Base-by-base conservation (phyloP, 2,329 filamentous ascomycete genomes). In the Cytospora mali region DNA sequence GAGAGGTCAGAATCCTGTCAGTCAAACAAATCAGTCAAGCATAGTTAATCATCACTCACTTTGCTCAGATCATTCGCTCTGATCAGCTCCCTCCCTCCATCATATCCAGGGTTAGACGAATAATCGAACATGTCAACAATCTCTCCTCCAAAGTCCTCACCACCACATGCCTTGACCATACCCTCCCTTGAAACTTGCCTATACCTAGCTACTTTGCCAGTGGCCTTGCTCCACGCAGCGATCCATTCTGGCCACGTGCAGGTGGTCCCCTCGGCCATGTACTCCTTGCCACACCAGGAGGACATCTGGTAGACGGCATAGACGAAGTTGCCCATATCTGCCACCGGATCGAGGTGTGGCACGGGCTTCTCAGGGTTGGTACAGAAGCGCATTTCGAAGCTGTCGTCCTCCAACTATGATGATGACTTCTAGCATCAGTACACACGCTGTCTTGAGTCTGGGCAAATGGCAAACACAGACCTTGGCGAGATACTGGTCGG, bases 291-390 rank as follows among this genome's bases (percentile, higher is more conserved):
- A 21, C 18, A 27, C 29, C 57, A 59, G 0, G 80, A 75, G 0
- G 79, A 77, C 78, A 82, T 80, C 64, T 82, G 76, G 52, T 74
- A 76, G 1, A 83, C 79, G 13, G 79, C 81, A 55, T 80, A 81
- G 16, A 76, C 75, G 55, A 82, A 81, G 66, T 73, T 77, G 0
- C 81, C 81, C 69, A 76, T 75, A 64, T 84, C 81, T 3, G 70
- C 70, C n/a, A 76, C 76, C 6, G 81, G 78, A 18, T 77, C 76
- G 0, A 83, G 69, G 52, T 84, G 81, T 4, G 80, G 81, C 0
- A 79, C 68, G 1, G 66, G 64, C 27, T 70, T 74, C 53, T 76
- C 63, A 0, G 80, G 75, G 0, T 68, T 65, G 0, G 78, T 81
- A 6, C 79, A 74, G 64, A 84, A 82, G 9, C 73, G 69, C 80